phyloP scores from a whole-genome alignment of 1,284 basidiomycete genomes.

The Cryptococcus sp. region DNA sequence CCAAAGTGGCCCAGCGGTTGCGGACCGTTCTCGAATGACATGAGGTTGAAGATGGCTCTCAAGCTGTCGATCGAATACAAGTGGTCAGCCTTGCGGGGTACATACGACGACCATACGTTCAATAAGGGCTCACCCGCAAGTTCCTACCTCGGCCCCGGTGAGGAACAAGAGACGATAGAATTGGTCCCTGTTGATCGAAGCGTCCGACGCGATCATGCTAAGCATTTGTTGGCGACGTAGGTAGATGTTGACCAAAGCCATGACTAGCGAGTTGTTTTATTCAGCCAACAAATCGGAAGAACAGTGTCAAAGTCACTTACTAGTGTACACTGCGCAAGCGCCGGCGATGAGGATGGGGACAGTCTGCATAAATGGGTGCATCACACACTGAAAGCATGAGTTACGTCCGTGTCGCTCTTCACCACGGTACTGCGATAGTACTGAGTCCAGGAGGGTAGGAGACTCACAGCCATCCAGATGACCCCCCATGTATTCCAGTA shows the following conservation, averaged over 20 bases:
- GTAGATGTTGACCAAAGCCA: constrained; percentile 45
- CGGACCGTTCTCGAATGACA: constrained; percentile 40
- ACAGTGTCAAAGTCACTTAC: constrained; percentile 17
- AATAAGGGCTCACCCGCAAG: constrained; percentile 34
- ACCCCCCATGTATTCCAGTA: constrained; percentile 49
- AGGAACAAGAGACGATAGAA: constrained; percentile 42
- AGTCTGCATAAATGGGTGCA: constrained; percentile 10
- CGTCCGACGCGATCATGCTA: constrained; percentile 35
- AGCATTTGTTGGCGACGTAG: constrained; percentile 39
- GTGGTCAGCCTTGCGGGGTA: neutral
- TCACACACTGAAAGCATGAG: neutral
- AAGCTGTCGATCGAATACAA: constrained; percentile 20
- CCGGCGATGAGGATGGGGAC: constrained; percentile 42
- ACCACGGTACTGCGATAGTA: too few relatives aligned
- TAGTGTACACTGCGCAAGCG: constrained; percentile 33
- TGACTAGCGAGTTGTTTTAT: constrained; percentile 17
- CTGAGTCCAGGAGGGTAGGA: neutral
- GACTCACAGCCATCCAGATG: constrained; percentile 38
- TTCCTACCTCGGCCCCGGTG: constrained; percentile 38
- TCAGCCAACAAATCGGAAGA: neutral
- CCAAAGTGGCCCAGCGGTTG: constrained; percentile 33
- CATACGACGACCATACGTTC: too few relatives aligned
- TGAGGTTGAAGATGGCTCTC: constrained; percentile 46
- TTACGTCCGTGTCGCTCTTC: neutral
- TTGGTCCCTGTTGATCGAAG: constrained; percentile 40